Conservation (phyloP, 1,284 basidiomycete species). For the Leucoagaricus sp. region DNA sequence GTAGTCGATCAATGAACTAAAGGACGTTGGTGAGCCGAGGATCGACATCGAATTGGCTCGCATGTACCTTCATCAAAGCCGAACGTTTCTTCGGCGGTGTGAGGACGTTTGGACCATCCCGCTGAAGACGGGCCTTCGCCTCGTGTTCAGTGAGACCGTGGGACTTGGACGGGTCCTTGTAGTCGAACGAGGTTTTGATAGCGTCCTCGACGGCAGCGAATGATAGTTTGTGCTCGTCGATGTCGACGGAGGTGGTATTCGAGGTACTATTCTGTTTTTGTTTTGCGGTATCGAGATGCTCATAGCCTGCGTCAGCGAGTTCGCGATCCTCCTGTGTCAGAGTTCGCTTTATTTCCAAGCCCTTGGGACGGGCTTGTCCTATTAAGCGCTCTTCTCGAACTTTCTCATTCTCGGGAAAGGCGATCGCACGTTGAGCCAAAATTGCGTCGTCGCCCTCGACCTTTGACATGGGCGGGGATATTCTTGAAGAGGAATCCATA, state of each 20-base stretch:
- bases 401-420: conserved; percentile 46
- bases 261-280: conserved; percentile 33
- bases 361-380: conserved; percentile 42
- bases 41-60: neutral
- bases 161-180: conserved; percentile 51
- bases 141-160: conserved; percentile 54
- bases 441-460: conserved; percentile 27
- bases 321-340: conserved; percentile 68
- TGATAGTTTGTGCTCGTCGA: conserved; percentile 53
- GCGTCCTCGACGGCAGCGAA: conserved; percentile 41
- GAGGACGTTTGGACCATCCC: conserved; percentile 60
- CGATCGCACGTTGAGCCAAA: conserved; percentile 39
- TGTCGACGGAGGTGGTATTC: conserved; percentile 47
- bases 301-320: conserved; percentile 68
- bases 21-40: conserved; percentile 6
- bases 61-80: conserved; percentile 57
- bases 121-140: conserved; percentile 52
- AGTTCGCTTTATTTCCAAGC: conserved; percentile 58
- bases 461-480: conserved; percentile 13
- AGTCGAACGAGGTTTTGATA: conserved; percentile 52
- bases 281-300: conserved; percentile 53
- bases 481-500: conserved; percentile 15
- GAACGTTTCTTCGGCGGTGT: conserved; percentile 72
- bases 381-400: conserved; percentile 44
- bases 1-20: conserved; percentile 63